Conservation (phyloP, 2,329 filamentous ascomycete species). For the Colletotrichum musae region DNA sequence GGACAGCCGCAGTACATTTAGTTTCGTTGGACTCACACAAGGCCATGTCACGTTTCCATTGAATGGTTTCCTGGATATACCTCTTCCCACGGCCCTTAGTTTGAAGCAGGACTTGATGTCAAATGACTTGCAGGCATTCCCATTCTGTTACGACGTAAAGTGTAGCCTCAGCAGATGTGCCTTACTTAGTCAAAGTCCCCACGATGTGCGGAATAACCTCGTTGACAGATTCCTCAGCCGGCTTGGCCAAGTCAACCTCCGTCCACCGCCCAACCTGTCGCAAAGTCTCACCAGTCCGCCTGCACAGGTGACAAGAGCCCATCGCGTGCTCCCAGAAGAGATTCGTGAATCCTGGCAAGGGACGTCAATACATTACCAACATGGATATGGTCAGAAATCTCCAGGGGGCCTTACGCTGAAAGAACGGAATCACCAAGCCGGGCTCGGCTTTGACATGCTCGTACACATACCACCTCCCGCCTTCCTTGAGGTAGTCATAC, state of each 20-base stretch:
- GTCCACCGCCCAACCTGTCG: constrained; percentile 8
- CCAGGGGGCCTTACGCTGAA: constrained; percentile 55
- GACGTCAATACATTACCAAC: too few species aligned
- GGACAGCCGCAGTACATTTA: too few species aligned
- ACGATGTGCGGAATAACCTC: constrained; percentile 18
- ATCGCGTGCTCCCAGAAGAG: constrained; percentile 56
- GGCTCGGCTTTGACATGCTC: constrained; percentile 61
- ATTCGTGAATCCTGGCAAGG: constrained; percentile 54
- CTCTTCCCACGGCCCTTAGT: too few species aligned
- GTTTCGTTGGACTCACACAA: too few species aligned
- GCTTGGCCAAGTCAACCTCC: constrained; percentile 9
- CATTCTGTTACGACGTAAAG: too few species aligned
- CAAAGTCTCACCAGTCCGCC: not conserved
- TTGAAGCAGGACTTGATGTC: too few species aligned
- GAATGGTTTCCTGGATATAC: too few species aligned
- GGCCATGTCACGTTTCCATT: too few species aligned
- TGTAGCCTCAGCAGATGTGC: not conserved
- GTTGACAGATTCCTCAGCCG: constrained; percentile 4
- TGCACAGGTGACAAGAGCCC: constrained; percentile 16
- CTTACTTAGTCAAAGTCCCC: constrained; percentile 13
- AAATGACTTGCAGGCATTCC: too few species aligned
- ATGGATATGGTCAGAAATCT: too few species aligned
- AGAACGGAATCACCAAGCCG: constrained; percentile 52
- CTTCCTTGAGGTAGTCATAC: constrained; percentile 64
- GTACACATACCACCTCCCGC: constrained; percentile 67